phyloP scores from a whole-genome alignment of 768 basidiomycete genomes.

The Dacryopinax primogenitus region DNA sequence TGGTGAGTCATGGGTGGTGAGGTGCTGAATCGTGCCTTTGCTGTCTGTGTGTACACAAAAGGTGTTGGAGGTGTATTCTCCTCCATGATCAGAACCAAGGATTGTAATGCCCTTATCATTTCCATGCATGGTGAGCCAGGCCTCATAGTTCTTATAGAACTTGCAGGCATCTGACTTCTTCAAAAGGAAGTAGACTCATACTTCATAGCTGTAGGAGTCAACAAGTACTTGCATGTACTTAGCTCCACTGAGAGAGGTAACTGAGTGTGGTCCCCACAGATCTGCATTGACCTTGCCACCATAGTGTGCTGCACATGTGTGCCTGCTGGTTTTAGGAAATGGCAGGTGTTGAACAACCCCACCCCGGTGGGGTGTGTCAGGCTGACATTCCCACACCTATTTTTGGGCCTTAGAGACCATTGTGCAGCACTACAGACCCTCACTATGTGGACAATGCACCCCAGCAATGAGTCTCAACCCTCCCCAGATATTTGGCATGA shows the following conservation, averaged over 20 bases:
- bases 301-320: background rate
- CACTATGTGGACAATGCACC: too few relatives aligned
- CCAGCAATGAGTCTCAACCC: too few relatives aligned
- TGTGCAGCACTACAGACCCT: too few relatives aligned
- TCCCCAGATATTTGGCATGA: too few relatives aligned
- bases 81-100: slow-evolving; percentile 14
- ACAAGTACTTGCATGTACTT: background rate
- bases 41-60: background rate
- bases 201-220: background rate
- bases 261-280: background rate
- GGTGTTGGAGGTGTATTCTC: slow-evolving; percentile 13
- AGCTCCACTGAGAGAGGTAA: background rate
- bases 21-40: slow-evolving; percentile 11
- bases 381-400: too few relatives aligned
- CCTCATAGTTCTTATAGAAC: slow-evolving; percentile 2
- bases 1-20: slow-evolving; percentile 11
- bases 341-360: too few relatives aligned
- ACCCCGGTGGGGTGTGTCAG: too few relatives aligned
- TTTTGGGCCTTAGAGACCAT: too few relatives aligned
- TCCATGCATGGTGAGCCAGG: slow-evolving; percentile 10
- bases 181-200: background rate
- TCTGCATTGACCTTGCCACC: background rate
- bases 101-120: background rate
- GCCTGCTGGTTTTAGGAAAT: background rate
- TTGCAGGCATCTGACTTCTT: background rate